A percentile compares a stretch with the other conserved stretches of the same genome.
phyloP scores from a whole-genome alignment of 2,329 filamentous ascomycete species.

The Sclerotinia sclerotiorum region DNA sequence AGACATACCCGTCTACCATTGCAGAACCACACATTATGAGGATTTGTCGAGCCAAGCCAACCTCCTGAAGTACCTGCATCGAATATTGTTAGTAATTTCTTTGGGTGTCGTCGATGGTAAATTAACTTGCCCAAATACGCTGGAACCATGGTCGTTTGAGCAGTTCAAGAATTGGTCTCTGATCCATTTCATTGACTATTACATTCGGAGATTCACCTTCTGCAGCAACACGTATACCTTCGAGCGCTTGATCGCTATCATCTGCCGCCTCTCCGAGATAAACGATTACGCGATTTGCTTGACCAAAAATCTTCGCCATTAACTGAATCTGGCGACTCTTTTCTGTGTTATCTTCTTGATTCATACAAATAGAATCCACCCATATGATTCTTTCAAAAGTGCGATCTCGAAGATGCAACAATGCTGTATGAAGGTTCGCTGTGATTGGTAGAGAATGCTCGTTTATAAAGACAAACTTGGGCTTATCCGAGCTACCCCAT shows the following conservation, averaged over 20 bases:
- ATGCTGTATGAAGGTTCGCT: constrained; percentile 21
- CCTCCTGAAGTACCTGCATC: background rate
- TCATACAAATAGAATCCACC: constrained; percentile 22
- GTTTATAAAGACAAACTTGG: constrained; percentile 17
- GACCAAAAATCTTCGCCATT: constrained; percentile 28
- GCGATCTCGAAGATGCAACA: constrained; percentile 23
- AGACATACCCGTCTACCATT: background rate
- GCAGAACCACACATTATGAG: constrained; percentile 2
- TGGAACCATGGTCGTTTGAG: constrained; percentile 24
- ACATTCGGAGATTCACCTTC: constrained; percentile 7
- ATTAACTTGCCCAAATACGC: constrained; percentile 24
- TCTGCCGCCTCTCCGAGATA: constrained; percentile 25
- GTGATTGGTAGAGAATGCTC: background rate
- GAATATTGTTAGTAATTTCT: background rate
- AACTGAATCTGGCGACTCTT: constrained; percentile 22
- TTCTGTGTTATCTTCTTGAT: background rate
- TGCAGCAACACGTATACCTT: constrained; percentile 20
- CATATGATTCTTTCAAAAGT: constrained; percentile 14
- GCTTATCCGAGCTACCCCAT: constrained; percentile 12
- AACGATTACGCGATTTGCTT: constrained; percentile 26
- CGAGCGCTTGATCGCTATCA: constrained; percentile 17
- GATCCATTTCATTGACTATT: background rate
- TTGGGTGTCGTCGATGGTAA: background rate
- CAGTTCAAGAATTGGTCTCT: constrained; percentile 2
- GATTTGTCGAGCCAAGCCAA: background rate